Evolutionary conservation across 108 stramenopile genomes (phyloP).

Genomic region (Bacterosira constricta): DNA sequence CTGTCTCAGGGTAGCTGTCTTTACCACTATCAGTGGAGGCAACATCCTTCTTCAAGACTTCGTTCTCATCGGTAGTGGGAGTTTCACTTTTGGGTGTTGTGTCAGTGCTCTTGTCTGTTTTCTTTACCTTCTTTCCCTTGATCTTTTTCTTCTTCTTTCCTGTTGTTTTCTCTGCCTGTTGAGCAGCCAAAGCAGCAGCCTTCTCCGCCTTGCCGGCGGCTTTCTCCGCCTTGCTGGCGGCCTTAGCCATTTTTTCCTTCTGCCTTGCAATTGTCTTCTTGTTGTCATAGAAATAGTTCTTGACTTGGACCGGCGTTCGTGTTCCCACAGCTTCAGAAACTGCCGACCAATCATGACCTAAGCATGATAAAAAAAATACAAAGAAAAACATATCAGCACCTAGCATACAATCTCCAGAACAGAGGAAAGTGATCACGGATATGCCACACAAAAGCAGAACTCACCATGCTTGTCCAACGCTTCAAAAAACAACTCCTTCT

Average conservation of each 20-base stretch:
- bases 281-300: slow-evolving; percentile 89
- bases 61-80: background rate
- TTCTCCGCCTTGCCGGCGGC: background rate
- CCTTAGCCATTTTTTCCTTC: slow-evolving; percentile 5
- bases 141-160: slow-evolving; percentile 24
- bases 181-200: background rate
- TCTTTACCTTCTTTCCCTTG: slow-evolving; percentile 10
- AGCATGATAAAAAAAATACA: too few relatives aligned
- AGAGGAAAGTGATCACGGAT: too few relatives aligned
- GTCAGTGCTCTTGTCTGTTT: background rate
- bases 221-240: too few relatives aligned
- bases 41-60: background rate
- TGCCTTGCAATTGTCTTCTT: slow-evolving; percentile 70
- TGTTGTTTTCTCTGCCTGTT: slow-evolving; percentile 1
- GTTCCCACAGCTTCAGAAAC: slow-evolving; percentile 73
- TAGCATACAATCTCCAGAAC: too few relatives aligned
- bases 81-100: background rate
- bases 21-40: background rate
- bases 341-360: slow-evolving; percentile 62
- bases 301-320: slow-evolving; percentile 75
- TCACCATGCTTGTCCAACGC: slow-evolving; percentile 77
- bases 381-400: too few relatives aligned
- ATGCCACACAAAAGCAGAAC: too few relatives aligned
- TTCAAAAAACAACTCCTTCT: slow-evolving; percentile 76
- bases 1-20: slow-evolving; percentile 1